phyloP scores from a whole-genome alignment of 192 early-diverging fungal species.

The Glomus cerebriforme region DNA sequence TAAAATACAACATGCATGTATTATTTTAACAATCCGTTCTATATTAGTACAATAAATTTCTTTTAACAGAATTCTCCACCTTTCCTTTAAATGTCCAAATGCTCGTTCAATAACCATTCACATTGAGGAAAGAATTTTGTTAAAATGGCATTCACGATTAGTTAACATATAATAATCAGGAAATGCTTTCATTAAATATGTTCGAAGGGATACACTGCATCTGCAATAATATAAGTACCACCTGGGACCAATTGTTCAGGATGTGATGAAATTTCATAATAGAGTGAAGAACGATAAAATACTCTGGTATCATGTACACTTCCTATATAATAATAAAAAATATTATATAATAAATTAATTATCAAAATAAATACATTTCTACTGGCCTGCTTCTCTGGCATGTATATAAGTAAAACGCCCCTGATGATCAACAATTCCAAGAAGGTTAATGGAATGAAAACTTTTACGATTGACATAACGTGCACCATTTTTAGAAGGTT shows the following conservation, averaged over 20 bases:
- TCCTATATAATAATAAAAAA: background rate
- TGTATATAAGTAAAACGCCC: conserved; percentile 1
- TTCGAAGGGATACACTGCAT: background rate
- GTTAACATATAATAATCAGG: background rate
- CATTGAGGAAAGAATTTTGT: background rate
- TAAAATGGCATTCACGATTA: background rate
- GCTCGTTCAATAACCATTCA: background rate
- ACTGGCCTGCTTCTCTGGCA: background rate
- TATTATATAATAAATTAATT: background rate
- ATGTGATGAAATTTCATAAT: background rate
- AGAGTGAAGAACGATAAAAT: background rate
- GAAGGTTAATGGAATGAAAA: background rate
- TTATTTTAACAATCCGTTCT: background rate
- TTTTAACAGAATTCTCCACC: conserved; percentile 1
- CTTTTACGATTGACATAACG: conserved; percentile 9
- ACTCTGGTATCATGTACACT: background rate
- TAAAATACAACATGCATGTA: background rate
- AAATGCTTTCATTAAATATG: background rate
- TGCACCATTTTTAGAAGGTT: background rate
- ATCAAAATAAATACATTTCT: background rate
- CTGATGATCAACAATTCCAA: background rate
- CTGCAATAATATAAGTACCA: background rate
- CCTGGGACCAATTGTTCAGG: background rate
- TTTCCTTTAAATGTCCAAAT: background rate
- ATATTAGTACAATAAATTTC: background rate